phyloP scores from a whole-genome alignment of 225 moss, liverwort and hornwort genomes.

The Polytrichum commune region DNA sequence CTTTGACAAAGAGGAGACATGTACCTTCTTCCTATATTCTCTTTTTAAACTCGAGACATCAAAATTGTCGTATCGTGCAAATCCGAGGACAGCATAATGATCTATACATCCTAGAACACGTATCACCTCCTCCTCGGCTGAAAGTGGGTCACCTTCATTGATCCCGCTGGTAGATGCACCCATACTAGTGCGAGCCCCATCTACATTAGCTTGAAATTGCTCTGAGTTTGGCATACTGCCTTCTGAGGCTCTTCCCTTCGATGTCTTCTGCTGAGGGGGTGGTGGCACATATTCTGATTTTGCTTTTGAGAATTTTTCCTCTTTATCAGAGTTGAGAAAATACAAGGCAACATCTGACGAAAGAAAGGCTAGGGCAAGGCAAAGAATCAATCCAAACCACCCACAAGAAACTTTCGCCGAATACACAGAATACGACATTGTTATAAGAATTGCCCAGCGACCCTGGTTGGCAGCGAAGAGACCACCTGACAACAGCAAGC shows the following conservation, averaged over 20 bases:
- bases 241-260: conserved; percentile 52
- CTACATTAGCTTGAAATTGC: conserved; percentile 36
- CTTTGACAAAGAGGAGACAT: neutral
- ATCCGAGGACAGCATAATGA: conserved; percentile 89
- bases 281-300: conserved; percentile 40
- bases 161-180: conserved; percentile 86
- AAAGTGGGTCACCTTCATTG: conserved; percentile 74
- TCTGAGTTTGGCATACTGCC: conserved; percentile 51
- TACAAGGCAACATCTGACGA: conserved; percentile 74
- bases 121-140: conserved; percentile 88
- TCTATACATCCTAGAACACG: conserved; percentile 81
- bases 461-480: conserved; percentile 71
- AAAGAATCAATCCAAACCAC: conserved; percentile 62
- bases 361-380: conserved; percentile 64
- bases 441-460: conserved; percentile 62
- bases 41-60: conserved; percentile 78
- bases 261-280: conserved; percentile 48
- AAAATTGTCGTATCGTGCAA: conserved; percentile 69
- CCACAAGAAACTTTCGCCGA: conserved; percentile 70
- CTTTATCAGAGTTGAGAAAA: conserved; percentile 61
- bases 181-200: conserved; percentile 56
- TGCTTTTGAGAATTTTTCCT: conserved; percentile 41
- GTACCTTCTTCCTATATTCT: conserved; percentile 92
- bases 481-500: conserved; percentile 50
- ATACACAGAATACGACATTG: conserved; percentile 71